Base-by-base conservation (phyloP, 2,329 filamentous ascomycete genomes). In the Huntiella omanensis region DNA sequence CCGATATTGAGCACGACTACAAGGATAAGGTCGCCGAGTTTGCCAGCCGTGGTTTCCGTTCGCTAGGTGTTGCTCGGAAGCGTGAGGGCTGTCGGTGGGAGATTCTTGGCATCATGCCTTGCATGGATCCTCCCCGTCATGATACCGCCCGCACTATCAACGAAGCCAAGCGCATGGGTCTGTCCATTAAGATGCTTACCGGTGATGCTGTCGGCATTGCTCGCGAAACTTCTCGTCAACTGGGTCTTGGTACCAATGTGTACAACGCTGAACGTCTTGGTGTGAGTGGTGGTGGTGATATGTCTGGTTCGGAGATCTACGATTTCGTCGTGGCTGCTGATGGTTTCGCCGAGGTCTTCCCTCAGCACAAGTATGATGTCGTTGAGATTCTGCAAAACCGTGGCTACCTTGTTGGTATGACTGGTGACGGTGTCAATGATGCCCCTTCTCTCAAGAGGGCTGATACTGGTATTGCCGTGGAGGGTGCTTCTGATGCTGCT, bases 101-200 rank as follows among this genome's bases (percentile, higher is more conserved):
- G 63, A 87, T 94, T 55, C 77, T 94, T 55, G 85, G 85, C 57
- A 93, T 94, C 58, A 88, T 93, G 83, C 85, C 86, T 58, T 93
- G 85, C 73, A 84, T 80, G 56, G 85, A 93, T 62, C 86, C 86
- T 56, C 85, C 85, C 55, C 83, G 86, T 59, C 78, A 92, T 67
- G 85, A 93, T 59, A 93, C 86, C 55, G 83, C 79, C 57, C 83
- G 83, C 62, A 93, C 86, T 51, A 83, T 93, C 66, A 80, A 83
- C 62, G 85, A 93, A 65, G 85, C 85, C 58, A 88, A 91, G 71
- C 73, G 69, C 53, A 76, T 93, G 49, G 85, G 85, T 70, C 71
- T 93, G 51, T 86, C 81, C 55, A 86, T 93, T 66, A 93, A 93
- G 73, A 93, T 93, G 84, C 75, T 93, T 67, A 93, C 86, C 65